These are phyloP conservation scores for Gonium pectorale DNA, from an alignment of 139 green algal genomes.

Conservation along the genomic window DNA sequence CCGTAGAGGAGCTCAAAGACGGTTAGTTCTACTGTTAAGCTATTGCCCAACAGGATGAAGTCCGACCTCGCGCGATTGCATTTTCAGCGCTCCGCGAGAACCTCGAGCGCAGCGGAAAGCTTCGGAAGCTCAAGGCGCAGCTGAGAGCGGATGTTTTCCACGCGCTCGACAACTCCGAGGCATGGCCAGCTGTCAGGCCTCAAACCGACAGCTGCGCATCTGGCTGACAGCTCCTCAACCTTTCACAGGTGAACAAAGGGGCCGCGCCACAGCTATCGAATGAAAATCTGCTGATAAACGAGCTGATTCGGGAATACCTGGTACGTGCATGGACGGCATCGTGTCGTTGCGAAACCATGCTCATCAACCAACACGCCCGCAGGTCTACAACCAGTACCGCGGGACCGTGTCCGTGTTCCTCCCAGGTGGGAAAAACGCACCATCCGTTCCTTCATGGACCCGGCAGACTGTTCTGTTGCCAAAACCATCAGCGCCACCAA, in stretches of 20 bases:
- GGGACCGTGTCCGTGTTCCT: constrained; percentile 67
- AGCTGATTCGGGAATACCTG: constrained; percentile 78
- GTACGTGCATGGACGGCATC: constrained; percentile 26
- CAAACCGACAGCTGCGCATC: not conserved
- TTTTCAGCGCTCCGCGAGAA: constrained; percentile 49
- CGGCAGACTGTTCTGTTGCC: not conserved
- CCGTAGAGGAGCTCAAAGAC: constrained; percentile 41
- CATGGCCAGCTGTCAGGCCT: not conserved
- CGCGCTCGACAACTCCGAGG: constrained; percentile 28
- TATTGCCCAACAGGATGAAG: not conserved
- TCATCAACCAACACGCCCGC: not conserved
- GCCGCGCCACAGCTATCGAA: constrained; percentile 48
- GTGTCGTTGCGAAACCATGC: not conserved
- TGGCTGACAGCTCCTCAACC: not conserved
- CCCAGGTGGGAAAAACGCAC: constrained; percentile 41
- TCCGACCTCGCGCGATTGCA: not conserved
- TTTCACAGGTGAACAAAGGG: constrained; percentile 3
- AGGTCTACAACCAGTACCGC: constrained; percentile 52
- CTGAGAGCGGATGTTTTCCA: constrained; percentile 40
- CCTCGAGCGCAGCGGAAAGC: constrained; percentile 42
- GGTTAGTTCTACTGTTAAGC: not conserved
- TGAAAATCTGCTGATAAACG: constrained; percentile 76
- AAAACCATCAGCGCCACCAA: no score
- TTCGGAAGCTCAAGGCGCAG: constrained; percentile 43
- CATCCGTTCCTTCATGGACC: not conserved